Evolutionary conservation across 306 rosid species (phyloP).

Genomic region (Prosopis cineraria): DNA sequence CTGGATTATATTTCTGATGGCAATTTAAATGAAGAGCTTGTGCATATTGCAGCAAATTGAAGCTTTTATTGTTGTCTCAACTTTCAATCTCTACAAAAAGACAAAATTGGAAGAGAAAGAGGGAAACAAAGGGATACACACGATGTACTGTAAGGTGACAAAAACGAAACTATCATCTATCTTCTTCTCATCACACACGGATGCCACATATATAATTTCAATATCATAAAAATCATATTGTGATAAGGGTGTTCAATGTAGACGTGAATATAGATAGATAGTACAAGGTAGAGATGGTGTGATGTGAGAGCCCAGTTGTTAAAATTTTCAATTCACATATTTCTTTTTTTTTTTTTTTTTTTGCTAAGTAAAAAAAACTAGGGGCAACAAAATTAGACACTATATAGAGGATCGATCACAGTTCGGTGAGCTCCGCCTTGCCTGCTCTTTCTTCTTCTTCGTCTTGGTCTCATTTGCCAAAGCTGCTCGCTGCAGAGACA

Average conservation of each 20-base stretch:
- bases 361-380: not conserved
- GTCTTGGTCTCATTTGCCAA: not conserved
- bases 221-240: not conserved
- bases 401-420: not conserved
- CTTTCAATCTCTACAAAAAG: not conserved
- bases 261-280: not conserved
- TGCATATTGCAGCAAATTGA: not conserved
- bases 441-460: not conserved
- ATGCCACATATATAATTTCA: not conserved
- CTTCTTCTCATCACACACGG: not conserved
- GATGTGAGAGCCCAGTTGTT: not conserved
- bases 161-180: not conserved
- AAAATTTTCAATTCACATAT: not conserved
- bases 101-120: not conserved
- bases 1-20: not conserved
- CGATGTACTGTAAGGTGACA: rapidly evolving
- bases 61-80: not conserved
- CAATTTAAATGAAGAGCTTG: not conserved
- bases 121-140: not conserved
- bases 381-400: not conserved
- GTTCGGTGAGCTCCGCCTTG: not conserved
- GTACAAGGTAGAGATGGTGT: not conserved
- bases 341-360: not conserved
- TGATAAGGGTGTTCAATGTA: not conserved
- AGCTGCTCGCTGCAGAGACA: not conserved